These are phyloP conservation scores for Aspergillus arachidicola DNA, from an alignment of 2,329 filamentous ascomycete genomes.

Conservation along the genomic window DNA sequence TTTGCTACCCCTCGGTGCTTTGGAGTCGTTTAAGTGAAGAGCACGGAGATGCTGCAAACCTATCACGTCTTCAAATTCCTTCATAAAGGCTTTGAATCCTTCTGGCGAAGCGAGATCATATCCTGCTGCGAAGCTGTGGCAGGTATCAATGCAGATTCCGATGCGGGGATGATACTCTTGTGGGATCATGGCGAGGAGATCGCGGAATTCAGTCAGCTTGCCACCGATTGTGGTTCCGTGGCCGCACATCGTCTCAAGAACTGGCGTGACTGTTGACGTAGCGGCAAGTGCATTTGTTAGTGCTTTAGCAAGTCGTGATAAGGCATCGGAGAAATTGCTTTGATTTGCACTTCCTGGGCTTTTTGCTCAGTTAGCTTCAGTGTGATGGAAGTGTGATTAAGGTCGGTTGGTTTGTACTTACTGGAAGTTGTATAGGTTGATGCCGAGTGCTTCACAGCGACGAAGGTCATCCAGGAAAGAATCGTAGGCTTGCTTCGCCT, in stretches of 20 bases:
- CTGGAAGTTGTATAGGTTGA: conserved; percentile 96
- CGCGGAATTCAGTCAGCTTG: conserved; percentile 80
- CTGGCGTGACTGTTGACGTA: conserved; percentile 74
- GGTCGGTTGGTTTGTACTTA: conserved; percentile 25
- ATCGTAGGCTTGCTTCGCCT: conserved; percentile 81
- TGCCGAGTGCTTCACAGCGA: conserved; percentile 82
- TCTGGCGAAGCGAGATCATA: conserved; percentile 81
- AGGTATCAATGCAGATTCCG: conserved; percentile 95
- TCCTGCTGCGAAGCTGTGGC: conserved; percentile 91
- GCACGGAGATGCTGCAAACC: conserved; percentile 80
- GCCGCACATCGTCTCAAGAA: conserved; percentile 95
- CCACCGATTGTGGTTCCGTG: conserved; percentile 84
- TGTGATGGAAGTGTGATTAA: not conserved
- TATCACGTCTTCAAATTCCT: conserved; percentile 74
- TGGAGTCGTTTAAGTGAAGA: conserved; percentile 93
- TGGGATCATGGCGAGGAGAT: conserved; percentile 74
- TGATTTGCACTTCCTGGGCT: conserved; percentile 78
- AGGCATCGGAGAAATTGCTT: conserved; percentile 67
- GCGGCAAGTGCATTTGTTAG: conserved; percentile 80
- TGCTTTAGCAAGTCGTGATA: conserved; percentile 76
- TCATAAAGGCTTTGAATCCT: conserved; percentile 72
- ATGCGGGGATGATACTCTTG: conserved; percentile 77
- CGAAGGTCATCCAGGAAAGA: conserved; percentile 85
- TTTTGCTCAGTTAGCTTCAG: conserved; percentile 5
- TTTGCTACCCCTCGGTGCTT: conserved; percentile 79